Evolutionary conservation across 805 yeast genomes (phyloP).

Genomic region (Middelhovenomyces tepae): DNA sequence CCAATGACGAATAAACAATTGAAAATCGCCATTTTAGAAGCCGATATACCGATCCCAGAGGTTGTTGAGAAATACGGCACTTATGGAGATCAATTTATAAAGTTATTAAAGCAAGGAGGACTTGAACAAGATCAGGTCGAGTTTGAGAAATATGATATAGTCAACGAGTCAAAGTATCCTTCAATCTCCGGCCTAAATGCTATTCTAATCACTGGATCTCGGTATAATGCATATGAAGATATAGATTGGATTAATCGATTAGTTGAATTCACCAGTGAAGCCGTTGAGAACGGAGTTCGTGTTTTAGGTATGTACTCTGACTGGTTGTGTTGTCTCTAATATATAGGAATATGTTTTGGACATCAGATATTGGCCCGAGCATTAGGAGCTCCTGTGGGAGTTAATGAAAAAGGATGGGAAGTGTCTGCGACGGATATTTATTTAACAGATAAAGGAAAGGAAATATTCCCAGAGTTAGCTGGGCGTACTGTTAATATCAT

Average conservation of each 20-base stretch:
- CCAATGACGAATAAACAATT: too few species aligned
- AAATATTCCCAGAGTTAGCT: conserved; percentile 26
- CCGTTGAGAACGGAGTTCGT: conserved; percentile 14
- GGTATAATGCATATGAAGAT: conserved; percentile 26
- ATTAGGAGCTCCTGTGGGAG: conserved; percentile 49
- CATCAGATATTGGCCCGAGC: conserved; percentile 71
- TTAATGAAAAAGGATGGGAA: conserved; percentile 66
- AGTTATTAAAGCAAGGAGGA: conserved; percentile 23
- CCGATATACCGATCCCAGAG: conserved; percentile 25
- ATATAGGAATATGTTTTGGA: conserved; percentile 74
- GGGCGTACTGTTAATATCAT: conserved; percentile 31
- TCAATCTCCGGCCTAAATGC: conserved; percentile 25
- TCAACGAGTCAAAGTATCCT: conserved; percentile 15
- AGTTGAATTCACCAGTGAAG: conserved; percentile 19
- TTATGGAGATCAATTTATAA: conserved; percentile 26
- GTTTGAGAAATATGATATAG: conserved; percentile 23
- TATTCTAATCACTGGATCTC: conserved; percentile 32
- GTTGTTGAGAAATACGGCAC: conserved; percentile 22
- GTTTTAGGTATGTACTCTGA: conserved; percentile 16
- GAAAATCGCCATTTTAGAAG: conserved; percentile 27
- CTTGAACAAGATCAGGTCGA: conserved; percentile 12
- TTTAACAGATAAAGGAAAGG: conserved; percentile 36
- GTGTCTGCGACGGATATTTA: conserved; percentile 47
- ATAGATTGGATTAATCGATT: conserved; percentile 29
- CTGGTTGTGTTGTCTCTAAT: conserved; percentile 1